Base-by-base conservation (phyloP, 2,329 filamentous ascomycete species). In the Hirsutella minnesotensis region DNA sequence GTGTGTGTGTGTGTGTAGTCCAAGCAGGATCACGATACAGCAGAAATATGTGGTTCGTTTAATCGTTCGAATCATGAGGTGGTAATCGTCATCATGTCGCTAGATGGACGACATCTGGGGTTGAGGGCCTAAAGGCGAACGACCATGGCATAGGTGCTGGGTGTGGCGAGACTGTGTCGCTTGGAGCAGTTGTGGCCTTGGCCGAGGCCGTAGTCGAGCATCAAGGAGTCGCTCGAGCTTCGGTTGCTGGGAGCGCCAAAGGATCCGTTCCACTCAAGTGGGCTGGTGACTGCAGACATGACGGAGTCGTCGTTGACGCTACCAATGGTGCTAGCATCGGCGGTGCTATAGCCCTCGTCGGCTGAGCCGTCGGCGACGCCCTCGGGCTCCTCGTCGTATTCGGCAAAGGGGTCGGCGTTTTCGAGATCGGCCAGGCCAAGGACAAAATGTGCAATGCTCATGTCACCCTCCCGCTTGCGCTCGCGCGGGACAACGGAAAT, bases 381-480 rank as follows among this genome's bases (percentile, higher is more conserved):
- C 52, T 59, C 52, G 47, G 55, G 52, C 47, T 65, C 60, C 42
- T 66, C 63, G 46, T 65, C 62, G 51, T 63, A 64, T 34, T 65
- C 62, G 46, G 56, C 53, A 44, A 56, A 61, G 9, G 57, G 54
- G 18, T 65, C 61, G 40, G 55, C 16, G 30, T 22, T 22, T n/a
- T 19, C 33, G 3, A 16, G 33, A 9, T 16, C 33, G 33, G 35
- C 16, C 27, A 37, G 34, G 5, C 35, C 57, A 15, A 54, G 50
- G 24, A 47, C 50, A 39, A 58, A 55, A 41, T 60, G 53, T 46
- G 51, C 56, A 46, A 58, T 45, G 49, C 53, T 56, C 50, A 54
- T 53, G 43, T 51, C 56, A 53, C 41, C 44, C 20, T 45, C 27
- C 9, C 44, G 40, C 24, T 47, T 47, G 31, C 47, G 43, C 24